A percentile compares a stretch with the other conserved stretches of the same genome.
phyloP scores from a whole-genome alignment of 352 stramenopile species.

The Saprolegnia parasitica region DNA sequence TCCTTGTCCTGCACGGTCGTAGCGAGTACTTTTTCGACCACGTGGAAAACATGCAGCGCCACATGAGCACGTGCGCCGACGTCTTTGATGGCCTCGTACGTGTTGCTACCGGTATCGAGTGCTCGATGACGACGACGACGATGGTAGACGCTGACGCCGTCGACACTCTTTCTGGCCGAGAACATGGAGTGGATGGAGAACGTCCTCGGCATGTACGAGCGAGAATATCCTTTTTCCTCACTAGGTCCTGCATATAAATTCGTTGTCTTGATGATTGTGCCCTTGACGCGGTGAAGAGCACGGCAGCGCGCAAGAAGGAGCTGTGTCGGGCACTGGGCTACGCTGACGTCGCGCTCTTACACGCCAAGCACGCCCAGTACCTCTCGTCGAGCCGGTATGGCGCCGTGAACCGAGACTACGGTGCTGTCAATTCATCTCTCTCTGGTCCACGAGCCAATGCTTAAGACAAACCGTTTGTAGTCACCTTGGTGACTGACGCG shows the following conservation, averaged over 20 bases:
- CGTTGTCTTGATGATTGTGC: neutral
- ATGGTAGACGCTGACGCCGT: slow-evolving; percentile 13
- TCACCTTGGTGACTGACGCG: neutral
- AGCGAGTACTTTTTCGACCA: slow-evolving; percentile 17
- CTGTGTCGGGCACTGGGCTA: slow-evolving; percentile 56
- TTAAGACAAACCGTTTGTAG: neutral
- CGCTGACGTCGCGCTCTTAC: slow-evolving; percentile 39
- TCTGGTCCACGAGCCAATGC: no score
- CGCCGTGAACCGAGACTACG: slow-evolving; percentile 49
- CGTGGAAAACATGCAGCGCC: slow-evolving; percentile 28
- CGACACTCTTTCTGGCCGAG: slow-evolving; percentile 21
- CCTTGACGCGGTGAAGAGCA: slow-evolving; percentile 2
- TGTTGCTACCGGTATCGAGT: neutral
- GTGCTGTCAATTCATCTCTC: slow-evolving; percentile 30
- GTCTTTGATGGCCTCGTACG: slow-evolving; percentile 34
- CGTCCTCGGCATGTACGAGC: slow-evolving; percentile 60
- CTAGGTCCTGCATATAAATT: no score
- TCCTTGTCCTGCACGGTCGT: neutral
- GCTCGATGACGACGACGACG: neutral
- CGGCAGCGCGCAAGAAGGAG: slow-evolving; percentile 45
- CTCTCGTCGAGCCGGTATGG: slow-evolving; percentile 34
- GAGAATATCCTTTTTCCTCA: slow-evolving; percentile 36
- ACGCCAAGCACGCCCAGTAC: slow-evolving; percentile 44
- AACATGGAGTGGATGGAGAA: slow-evolving; percentile 75
- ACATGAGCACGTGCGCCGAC: slow-evolving; percentile 35